These are phyloP conservation scores for Galerina sulciceps DNA, from an alignment of 768 basidiomycete species.

Conservation along the genomic window DNA sequence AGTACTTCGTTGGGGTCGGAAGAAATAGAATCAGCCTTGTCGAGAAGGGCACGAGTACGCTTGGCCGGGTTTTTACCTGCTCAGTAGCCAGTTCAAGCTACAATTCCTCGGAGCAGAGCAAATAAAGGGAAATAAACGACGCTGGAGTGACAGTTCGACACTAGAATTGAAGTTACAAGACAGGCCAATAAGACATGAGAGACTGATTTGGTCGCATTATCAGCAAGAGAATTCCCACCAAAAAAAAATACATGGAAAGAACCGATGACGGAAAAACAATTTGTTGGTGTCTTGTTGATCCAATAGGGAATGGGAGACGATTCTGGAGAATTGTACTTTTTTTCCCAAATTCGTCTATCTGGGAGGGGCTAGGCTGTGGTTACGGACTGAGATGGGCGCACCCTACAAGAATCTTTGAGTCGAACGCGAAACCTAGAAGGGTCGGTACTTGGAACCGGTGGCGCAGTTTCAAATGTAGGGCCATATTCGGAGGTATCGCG, in stretches of 20 bases:
- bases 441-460: constrained; percentile 11
- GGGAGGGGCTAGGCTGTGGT: neutral
- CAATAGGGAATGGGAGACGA: constrained; percentile 15
- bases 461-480: constrained; percentile 6
- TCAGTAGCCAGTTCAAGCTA: too few species aligned
- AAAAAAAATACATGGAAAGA: neutral
- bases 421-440: neutral
- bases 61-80: too few species aligned
- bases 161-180: constrained; percentile 2
- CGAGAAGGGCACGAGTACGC: too few species aligned
- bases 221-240: constrained; percentile 2
- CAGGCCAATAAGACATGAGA: constrained; percentile 12
- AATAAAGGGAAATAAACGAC: neutral
- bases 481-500: constrained; percentile 7
- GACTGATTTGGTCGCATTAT: constrained; percentile 9
- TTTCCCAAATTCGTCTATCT: neutral
- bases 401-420: neutral
- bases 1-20: too few species aligned
- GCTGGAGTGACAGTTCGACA: constrained; percentile 5
- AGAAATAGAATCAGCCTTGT: too few species aligned
- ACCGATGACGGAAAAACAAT: constrained; percentile 2
- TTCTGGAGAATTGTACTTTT: neutral
- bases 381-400: constrained; percentile 6
- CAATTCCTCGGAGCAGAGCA: constrained; percentile 1
- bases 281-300: constrained; percentile 20